Base-by-base conservation (phyloP, 768 basidiomycete genomes). In the Podaxis carcinomalis region DNA sequence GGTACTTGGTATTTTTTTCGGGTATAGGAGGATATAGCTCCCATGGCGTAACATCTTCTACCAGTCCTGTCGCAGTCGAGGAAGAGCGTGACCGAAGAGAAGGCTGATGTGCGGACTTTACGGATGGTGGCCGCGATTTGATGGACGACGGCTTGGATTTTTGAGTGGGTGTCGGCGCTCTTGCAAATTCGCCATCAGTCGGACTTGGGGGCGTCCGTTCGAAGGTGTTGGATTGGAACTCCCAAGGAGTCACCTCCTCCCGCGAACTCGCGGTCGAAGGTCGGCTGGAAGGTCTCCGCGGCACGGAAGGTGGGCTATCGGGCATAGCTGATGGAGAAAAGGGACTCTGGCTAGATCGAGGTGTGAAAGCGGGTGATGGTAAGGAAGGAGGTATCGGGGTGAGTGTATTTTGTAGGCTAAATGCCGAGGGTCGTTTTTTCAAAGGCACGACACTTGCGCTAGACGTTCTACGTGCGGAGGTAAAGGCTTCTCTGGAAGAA, bases 21-120 rank as follows among this genome's bases (percentile, higher is more conserved):
- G 59, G 53, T 49, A 61, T 55, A 23, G 59, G 59, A 27, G 73
- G 73, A 40, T 66, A 67, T 56, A 73, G 55, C 65, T 77, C 76
- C 76, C 76, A 77, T 62, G 71, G 71, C 49, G 69, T 70, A 28
- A 72, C 69, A 27, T 69, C 71, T 51, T 70, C 69, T 14, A 72
- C 51, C 25, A 66, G 67, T 37, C 71, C 71, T 13, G 68, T 72
- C 39, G 64, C 63, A 51, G 69, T 65, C 28, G 68, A 67, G 16
- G 59, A 61, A 19, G 53, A 37, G 42, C 51, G 59, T 21, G 69
- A 68, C 50, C 68, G 67, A 14, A 54, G 36, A 6, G 67, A 62
- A 11, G 61, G 61, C 51, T 53, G 59, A 46, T 54, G 59, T 23
- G 44, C 36, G 14, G 59, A 61, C 32, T 55, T 55, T 3, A 61